Conservation (phyloP, 1,284 basidiomycete species). For the Lentinus polychrous region DNA sequence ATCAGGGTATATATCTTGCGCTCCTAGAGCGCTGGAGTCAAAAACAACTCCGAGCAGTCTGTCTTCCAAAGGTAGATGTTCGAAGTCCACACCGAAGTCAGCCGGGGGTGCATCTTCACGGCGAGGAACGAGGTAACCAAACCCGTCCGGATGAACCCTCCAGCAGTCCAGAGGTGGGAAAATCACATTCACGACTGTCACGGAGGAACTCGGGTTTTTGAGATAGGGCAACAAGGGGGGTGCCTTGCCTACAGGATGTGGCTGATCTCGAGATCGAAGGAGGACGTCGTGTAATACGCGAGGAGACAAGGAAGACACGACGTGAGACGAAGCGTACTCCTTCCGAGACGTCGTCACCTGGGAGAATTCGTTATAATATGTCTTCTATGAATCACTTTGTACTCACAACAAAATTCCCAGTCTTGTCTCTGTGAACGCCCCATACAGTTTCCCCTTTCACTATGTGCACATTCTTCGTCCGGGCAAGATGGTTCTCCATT, state of each 20-base stretch:
- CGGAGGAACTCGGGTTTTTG: constrained; percentile 56
- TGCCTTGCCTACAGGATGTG: constrained; percentile 3
- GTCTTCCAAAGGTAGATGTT: constrained; percentile 14
- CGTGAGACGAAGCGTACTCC: constrained; percentile 41
- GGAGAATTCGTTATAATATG: not conserved
- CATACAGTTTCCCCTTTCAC: constrained; percentile 35
- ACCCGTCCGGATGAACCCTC: constrained; percentile 73
- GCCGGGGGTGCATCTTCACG: constrained; percentile 41
- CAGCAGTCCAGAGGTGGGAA: constrained; percentile 46
- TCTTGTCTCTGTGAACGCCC: constrained; percentile 29
- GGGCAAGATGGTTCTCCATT: constrained; percentile 43
- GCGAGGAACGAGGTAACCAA: constrained; percentile 92
- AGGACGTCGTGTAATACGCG: constrained; percentile 54
- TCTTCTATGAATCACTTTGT: not conserved
- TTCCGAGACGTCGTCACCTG: constrained; percentile 29
- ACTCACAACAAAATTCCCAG: constrained; percentile 35
- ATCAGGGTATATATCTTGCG: constrained; percentile 48
- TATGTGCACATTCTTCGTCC: constrained; percentile 53
- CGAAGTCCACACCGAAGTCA: constrained; percentile 11
- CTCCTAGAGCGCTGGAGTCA: constrained; percentile 69
- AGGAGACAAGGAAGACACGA: constrained; percentile 70
- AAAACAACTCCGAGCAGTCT: constrained; percentile 78
- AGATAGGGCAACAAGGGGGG: constrained; percentile 34
- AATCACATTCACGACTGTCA: constrained; percentile 71
- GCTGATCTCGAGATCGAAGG: constrained; percentile 22